Base-by-base conservation (phyloP, 1,284 basidiomycete genomes). In the Ganoderma lingzhi region DNA sequence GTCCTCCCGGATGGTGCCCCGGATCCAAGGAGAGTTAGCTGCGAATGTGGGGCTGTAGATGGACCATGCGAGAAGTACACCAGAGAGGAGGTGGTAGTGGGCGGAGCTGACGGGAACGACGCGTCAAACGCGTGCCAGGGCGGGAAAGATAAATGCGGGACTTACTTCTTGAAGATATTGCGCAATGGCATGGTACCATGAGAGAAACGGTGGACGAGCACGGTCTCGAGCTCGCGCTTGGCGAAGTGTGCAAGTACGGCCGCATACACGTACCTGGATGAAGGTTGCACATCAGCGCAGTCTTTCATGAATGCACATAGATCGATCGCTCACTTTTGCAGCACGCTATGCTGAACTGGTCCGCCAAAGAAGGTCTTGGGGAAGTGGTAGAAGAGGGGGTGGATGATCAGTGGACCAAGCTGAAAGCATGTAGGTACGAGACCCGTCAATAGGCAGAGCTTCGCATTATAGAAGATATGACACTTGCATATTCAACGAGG, bases 161-260 rank as follows among this genome's bases (percentile, higher is more conserved):
- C 87, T 59, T 68, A 97, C 95, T 99, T 99, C 80, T 93, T 94
- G 85, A 97, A 93, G 59, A 99, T 88, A 79, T 96, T 96, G 71
- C 82, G 81, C 68, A 94, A 82, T 0, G 97, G 98, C 93, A 99
- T 98, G 0, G 97, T 98, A 2, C 90, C 93, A 81, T 96, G 91
- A 42, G 96, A 98, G 86, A 99, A 99, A 23, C 95, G 92, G 80
- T 98, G 97, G 1, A 98, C 90, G 77, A 97, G 98, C 12, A 97
- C 75, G 1, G 98, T 97, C 82, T 99, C 97, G 30, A 96, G 81
- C 80, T 98, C 96, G 60, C 97, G 92, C 84, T 99, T 99, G 71
- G 90, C 74, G 80, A 97, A 99, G 81, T 99, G 97, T 17, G 92
- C 78, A 77, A 98, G 85, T 44, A 96, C 89, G 73, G 98, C 87